Evolutionary conservation across 1,284 basidiomycete genomes (phyloP), one percentile per base, ranked within the genome.

Genomic region (Apiotrichum porosum): DNA sequence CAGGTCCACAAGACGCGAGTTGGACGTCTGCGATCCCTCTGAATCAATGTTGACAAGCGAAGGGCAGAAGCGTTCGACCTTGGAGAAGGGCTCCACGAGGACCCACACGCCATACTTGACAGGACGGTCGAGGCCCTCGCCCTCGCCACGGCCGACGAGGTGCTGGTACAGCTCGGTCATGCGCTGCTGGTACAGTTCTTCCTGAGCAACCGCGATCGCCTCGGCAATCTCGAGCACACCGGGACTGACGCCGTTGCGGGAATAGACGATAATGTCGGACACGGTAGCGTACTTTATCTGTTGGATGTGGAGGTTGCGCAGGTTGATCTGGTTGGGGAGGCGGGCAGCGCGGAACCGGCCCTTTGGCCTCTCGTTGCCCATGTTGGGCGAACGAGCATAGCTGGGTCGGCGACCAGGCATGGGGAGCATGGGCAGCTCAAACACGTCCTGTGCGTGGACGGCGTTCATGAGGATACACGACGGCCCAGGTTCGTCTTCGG

Each of bases 221-320:
- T 69, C 62, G 3, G 85, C 81, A 14, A 80, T 77, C 14, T 78
- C 63, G 13, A 80, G 63, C 37, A 78, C 52, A 4, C 66, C 69
- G 12, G 60, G 51, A 9, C 58, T 57, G 5, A 64, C 56, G 1
- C 69, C 75, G 31, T 80, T 67, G 62, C 78, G 79, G n/a, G 85
- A 86, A 72, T 93, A 94, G 39, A 94, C 76, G 52, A 93, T 82
- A 53, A 95, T 81, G 67, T 95, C 91, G 40, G 87, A 90, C 33
- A 95, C 78, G 2, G 87, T 86, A 0, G 88, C 84, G 65, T 91
- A 92, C 60, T 93, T 89, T 61, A 80, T 80, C 76, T 77, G 74
- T 66, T 71, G 78, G 61, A 65, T 72, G 52, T 71, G 64, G 4
- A 74, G 57, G 47, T 74, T 74, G 18, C 72, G 58, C 30, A 74